Base-by-base conservation (phyloP, 1,284 basidiomycete species). In the Cystobasidium slooffiae region DNA sequence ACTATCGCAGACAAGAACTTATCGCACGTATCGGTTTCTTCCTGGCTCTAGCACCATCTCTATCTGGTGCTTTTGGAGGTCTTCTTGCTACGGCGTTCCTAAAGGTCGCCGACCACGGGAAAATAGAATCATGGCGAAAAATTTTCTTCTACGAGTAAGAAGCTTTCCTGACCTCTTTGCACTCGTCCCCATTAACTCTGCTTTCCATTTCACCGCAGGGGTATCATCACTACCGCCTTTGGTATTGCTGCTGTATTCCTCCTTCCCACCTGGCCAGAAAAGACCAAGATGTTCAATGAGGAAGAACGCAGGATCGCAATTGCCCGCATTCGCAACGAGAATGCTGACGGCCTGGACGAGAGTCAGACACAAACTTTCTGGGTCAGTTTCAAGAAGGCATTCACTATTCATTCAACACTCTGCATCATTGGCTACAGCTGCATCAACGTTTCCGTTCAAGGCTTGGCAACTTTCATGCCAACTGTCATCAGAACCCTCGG, bases 191-290 rank as follows among this genome's bases (percentile, higher is more conserved):
- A 8, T 59, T 20, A 59, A 31, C 16, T 20, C 1, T 37, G 12
- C 47, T 51, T 51, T 51, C 47, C 14, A 51, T 80, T 76, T 56
- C 61, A 73, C n/a, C 75, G 74, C 56, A 66, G 79, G 49, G 82
- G 82, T n/a, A 63, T 81, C 51, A 80, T 83, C 61, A 82, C 82
- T 18, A 80, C 81, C 1, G 76, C 18, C 41, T 67, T 82, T 18
- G 81, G 78, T 20, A 52, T 82, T 55, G 43, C 81, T 37, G 79
- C 78, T 18, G 81, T 80, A 75, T 81, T 81, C 70, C 75, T 81
- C 8, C 63, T 84, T 5, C 81, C 82, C 7, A 78, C 79, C 39
- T 77, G 78, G 24, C 82, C 83, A 31, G 79, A 80, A 16, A 78
- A 74, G 7, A 81, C 82, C 6, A 67, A 75, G 16, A 82, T 81